These are phyloP conservation scores for Annona squamosa DNA, from an alignment of 164 flowering plant species.

Conservation along the genomic window DNA sequence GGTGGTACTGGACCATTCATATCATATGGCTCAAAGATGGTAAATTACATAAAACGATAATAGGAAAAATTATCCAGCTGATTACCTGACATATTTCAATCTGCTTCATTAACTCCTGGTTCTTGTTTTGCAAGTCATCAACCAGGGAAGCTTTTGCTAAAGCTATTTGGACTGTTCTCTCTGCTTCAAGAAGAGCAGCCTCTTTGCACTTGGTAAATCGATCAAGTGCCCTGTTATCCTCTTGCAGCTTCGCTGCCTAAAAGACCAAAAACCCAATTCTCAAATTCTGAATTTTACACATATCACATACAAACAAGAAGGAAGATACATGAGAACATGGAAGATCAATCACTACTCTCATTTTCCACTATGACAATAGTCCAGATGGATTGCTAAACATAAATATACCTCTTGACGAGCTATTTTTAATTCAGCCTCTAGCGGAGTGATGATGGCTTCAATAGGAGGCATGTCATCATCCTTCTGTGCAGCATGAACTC, in stretches of 20 bases:
- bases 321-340: background rate
- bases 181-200: constrained; percentile 72
- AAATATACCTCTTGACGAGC: constrained; percentile 52
- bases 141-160: constrained; percentile 66
- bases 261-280: constrained; percentile 1
- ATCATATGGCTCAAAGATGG: background rate
- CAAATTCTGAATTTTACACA: background rate
- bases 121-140: constrained; percentile 73
- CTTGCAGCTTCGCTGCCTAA: constrained; percentile 46
- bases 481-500: constrained; percentile 78
- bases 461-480: constrained; percentile 86
- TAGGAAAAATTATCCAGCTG: background rate
- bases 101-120: constrained; percentile 68
- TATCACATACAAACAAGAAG: background rate
- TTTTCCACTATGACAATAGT: too few species aligned
- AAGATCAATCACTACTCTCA: background rate
- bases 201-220: constrained; percentile 74
- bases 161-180: constrained; percentile 55
- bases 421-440: constrained; percentile 73
- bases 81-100: constrained; percentile 72
- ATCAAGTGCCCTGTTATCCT: constrained; percentile 68
- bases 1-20: background rate
- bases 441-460: constrained; percentile 69
- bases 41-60: background rate
- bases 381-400: background rate